Evolutionary conservation across 306 rosid species (phyloP), one percentile per base, ranked within the genome.

Genomic region (Pyrus bretschneideri): DNA sequence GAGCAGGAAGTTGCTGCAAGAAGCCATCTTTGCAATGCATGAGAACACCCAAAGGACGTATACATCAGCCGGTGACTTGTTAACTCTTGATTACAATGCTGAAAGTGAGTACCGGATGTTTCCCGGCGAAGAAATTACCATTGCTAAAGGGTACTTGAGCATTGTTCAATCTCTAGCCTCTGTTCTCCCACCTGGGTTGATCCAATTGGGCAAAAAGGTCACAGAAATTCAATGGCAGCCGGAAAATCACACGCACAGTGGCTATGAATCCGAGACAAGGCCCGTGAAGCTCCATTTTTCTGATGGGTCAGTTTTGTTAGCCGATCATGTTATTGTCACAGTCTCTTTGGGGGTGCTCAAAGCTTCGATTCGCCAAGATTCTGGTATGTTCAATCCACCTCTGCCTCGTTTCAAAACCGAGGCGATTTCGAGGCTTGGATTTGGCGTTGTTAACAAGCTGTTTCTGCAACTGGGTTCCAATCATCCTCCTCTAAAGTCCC

Each of bases 401-500:
- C 81, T 95, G 83, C 99, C 99, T n/a, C 22, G 76, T 67, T 92
- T 84, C 73, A 95, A 95, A 86, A 79, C 85, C 4, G 87, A 88
- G 83, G 97, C 97, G 29, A 95, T 95, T 75, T 87, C 91, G 68
- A 86, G 97, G 88, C 93, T 95, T 52, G 99, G 99, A 40, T 95
- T 89, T 85, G 97, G 99, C n/a, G 90, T 92, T 81, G 99, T 95
- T 27, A 92, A 95, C 87, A 95, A 95, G 90, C 42, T 95, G 74
- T 95, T 95, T 82, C 78, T 92, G 85, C 92, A 87, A 85, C 80
- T 92, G 82, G 83, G 81, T 78, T 82, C 85, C 11, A 70, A 15
- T 49, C 55, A 15, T 49, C 21, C 55, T 49, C 55, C 55, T 49
- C 55, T 30, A 61, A 69, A 85, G 68, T 55, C 70, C 67, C 73